phyloP scores from a whole-genome alignment of 177 flowering plant genomes.

The Vitis hybrid region DNA sequence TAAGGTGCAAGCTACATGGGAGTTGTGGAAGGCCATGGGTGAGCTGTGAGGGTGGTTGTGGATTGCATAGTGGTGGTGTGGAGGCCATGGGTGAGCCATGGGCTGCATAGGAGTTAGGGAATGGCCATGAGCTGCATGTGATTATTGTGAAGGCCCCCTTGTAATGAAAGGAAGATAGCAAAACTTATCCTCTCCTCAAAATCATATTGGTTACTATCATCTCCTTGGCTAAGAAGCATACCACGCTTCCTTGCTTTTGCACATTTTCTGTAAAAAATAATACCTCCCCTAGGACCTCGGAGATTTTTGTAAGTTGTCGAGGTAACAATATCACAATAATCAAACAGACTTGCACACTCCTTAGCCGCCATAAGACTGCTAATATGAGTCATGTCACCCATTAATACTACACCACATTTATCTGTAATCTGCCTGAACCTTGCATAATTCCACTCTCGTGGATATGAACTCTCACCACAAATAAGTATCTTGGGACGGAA shows the following conservation, averaged over 20 bases:
- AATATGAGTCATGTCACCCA: slow-evolving; percentile 93
- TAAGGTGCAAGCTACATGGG: too few relatives aligned
- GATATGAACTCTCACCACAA: slow-evolving; percentile 50
- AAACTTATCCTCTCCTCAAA: slow-evolving; percentile 83
- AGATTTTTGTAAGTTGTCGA: slow-evolving; percentile 16
- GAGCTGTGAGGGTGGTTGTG: too few relatives aligned
- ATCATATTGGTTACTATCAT: slow-evolving; percentile 39
- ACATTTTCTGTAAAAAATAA: slow-evolving; percentile 11
- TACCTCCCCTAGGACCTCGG: slow-evolving; percentile 17
- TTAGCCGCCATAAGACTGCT: slow-evolving; percentile 81
- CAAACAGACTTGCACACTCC: slow-evolving; percentile 9
- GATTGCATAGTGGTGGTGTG: too few relatives aligned
- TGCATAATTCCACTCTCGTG: slow-evolving; percentile 43
- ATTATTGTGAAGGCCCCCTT: slow-evolving; percentile 93
- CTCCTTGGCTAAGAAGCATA: not conserved
- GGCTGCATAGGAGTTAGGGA: too few relatives aligned
- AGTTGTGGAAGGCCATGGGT: too few relatives aligned
- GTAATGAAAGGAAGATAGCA: slow-evolving; percentile 77
- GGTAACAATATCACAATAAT: slow-evolving; percentile 16
- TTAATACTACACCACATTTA: slow-evolving; percentile 74
- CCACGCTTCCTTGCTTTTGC: slow-evolving; percentile 4
- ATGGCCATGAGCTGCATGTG: slow-evolving; percentile 33
- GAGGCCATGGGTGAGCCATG: too few relatives aligned
- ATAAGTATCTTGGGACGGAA: slow-evolving; percentile 43
- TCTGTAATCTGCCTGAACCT: slow-evolving; percentile 78